Base-by-base conservation (phyloP, 2,329 filamentous ascomycete genomes). In the Fusarium begoniae region DNA sequence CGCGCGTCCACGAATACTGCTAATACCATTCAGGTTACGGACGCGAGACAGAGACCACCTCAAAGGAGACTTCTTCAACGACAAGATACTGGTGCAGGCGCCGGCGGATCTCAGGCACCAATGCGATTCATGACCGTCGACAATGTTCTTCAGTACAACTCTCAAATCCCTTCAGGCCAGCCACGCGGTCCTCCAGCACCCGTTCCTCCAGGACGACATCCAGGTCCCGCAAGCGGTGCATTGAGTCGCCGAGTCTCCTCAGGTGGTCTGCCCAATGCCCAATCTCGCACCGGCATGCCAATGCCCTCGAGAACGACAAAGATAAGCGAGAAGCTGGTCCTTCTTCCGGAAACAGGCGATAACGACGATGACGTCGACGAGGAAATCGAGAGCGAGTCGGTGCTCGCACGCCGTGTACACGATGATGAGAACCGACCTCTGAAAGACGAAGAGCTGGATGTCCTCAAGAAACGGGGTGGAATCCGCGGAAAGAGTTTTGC, bases 321-420 rank as follows among this genome's bases (percentile, higher is more conserved):
- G 82, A 92, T 97, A 73, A 98, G 94, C 82, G 94, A 98, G 85
- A 98, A 98, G 84, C 87, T 99, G n/a, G 96, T 99, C 1, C 86
- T 98, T 41, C 88, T 99, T 20, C 96, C 96, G 2, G 96, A 98
- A 80, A 93, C 95, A 3, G 87, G 87, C 8, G 88, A 87, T 13
- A 89, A 90, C 44, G 91, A 90, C 13, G 81, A 82, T 45, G 82
- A 85, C 43, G 83, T 85, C 26, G 88, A 90, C 44, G 92, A 93
- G 62, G 91, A 91, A 57, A 79, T 87, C 20, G 85, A 87, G 77
- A 87, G 80, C 79, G 85, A 80, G 54, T 75, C 79, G 4, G 81
- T 81, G 8, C 72, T 85, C 24, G 80, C 81, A 8, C 77, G 79
- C 26, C 80, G 78, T 22, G 75, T 85, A 15, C 87, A 87, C 22